Percentiles rank a stretch among this genome's conserved stretches.
Conservation (phyloP, 208 protist species). For the Phytomonas sp. region DNA sequence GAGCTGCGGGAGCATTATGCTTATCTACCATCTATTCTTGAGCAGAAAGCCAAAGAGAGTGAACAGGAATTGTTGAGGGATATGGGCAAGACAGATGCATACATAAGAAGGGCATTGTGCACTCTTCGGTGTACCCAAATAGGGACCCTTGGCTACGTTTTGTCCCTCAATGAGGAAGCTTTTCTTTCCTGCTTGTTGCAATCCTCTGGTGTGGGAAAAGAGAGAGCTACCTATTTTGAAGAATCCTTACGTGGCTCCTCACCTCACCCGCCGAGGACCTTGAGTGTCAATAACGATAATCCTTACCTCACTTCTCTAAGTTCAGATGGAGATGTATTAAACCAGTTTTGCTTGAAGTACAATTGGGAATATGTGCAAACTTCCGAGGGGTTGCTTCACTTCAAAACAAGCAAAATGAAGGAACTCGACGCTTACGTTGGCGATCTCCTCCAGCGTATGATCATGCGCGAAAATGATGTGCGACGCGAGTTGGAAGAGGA, state of each 20-base stretch:
- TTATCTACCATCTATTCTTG: conserved; percentile 19
- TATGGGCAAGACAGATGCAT: neutral
- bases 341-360: neutral
- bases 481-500: conserved; percentile 44
- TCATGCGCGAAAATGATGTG: conserved; percentile 53
- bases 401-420: conserved; percentile 57
- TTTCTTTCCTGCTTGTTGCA: neutral
- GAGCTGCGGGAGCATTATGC: conserved; percentile 18
- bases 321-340: neutral
- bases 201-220: neutral
- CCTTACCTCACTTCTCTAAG: neutral
- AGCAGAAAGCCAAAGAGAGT: conserved; percentile 18
- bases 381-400: conserved; percentile 12
- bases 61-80: conserved; percentile 17
- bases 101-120: neutral
- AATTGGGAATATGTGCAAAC: neutral
- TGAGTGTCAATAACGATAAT: neutral
- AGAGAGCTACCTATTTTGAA: neutral
- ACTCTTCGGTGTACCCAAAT: conserved; percentile 22
- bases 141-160: conserved; percentile 26
- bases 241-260: neutral
- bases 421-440: conserved; percentile 65
- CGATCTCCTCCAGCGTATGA: conserved; percentile 53
- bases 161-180: conserved; percentile 11
- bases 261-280: neutral